Base-by-base conservation (phyloP, 176 grass and related monocot species). In the Cymbopogon citratus region DNA sequence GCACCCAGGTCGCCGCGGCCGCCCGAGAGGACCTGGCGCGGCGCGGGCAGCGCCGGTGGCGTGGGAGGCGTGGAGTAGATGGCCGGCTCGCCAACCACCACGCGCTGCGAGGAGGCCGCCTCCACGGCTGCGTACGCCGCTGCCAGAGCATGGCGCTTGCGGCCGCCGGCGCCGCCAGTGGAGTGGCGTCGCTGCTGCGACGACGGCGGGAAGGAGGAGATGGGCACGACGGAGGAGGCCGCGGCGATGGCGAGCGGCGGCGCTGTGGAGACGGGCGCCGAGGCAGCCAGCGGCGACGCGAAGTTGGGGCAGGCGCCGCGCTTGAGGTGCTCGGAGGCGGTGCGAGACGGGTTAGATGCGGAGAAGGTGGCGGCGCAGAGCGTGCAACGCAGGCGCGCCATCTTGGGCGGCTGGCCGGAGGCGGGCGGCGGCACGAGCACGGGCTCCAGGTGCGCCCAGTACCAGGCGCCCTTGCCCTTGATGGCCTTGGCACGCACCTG, bases 241-340 rank as follows among this genome's bases (percentile, higher is more conserved):
- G 74, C 38, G 1, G 65, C 31, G 13, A 69, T 5, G 9, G 78
- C 56, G 18, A 87, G 12, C 14, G 80, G 78, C 46, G 54, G 44
- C 28, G 75, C 24, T 1, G n/a, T 23, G 6, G 49, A 63, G 25
- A 27, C 60, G 0, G 16, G 62, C 0, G 31, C 62, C 0, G 73
- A 35, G 1, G 83, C 43, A 2, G 52, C 66, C 5, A 41, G 63
- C 4, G 82, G 65, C 5, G 78, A 66, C 1, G 87, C 68, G 66
- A 92, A 96, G 82, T 90, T 90, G 73, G 93, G 90, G 86, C 93
- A 96, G 2, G 93, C 85, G 0, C 93, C 88, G 52, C 86, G 93
- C 80, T 91, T 96, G 68, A 96, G 83, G 81, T 96, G 93, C 86
- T 96, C 93, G 12, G 93, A 91, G 63, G 90, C 93, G 29, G 90